Evolutionary conservation across 2,329 filamentous ascomycete genomes (phyloP), one percentile per base, ranked within the genome.

Genomic region (Chaetomiaceae sp.): DNA sequence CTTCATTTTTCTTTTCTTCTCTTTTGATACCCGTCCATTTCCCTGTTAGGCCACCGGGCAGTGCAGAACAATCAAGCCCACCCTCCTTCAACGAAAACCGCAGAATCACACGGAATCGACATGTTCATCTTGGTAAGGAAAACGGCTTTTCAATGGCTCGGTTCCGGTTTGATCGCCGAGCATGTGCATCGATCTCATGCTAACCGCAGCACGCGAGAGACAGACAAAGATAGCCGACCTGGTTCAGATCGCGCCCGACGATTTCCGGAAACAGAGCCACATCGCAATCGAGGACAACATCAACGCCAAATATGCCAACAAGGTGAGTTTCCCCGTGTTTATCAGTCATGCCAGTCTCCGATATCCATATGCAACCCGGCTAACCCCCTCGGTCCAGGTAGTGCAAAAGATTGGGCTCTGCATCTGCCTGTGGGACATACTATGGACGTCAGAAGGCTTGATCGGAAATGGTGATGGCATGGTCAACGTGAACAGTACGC

Each of bases 251-350:
- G 79, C 82, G 27, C 93, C 93, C 1, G 81, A 89, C 63, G 88
- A 96, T 66, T 96, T 97, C 65, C 79, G 83, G 55, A 93, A 93
- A 69, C 77, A 82, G 54, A 95, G 88, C 64, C 79, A 82, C 27
- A 80, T 90, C 56, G 89, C 90, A 1, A 89, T 99, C 57, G 90
- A 96, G 70, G 91, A 99, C 72, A 93, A 93, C 63, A 93, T 99
- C 72, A 97, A 99, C 67, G 79, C 84, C 57, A 99, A 99, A 71
- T 99, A 96, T 69, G 84, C 92, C 53, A 96, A 99, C 72, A 93
- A 92, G 70, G 86, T 89, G 42, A 44, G n/a, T 21, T n/a, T n/a
- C n/a, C n/a, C n/a, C n/a, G n/a, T n/a, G n/a, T n/a, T n/a, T n/a
- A n/a, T n/a, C n/a, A n/a, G n/a, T n/a, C n/a, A n/a, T 19, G n/a